Conservation (phyloP, 2,329 filamentous ascomycete genomes). For the Rutstroemia sp. region DNA sequence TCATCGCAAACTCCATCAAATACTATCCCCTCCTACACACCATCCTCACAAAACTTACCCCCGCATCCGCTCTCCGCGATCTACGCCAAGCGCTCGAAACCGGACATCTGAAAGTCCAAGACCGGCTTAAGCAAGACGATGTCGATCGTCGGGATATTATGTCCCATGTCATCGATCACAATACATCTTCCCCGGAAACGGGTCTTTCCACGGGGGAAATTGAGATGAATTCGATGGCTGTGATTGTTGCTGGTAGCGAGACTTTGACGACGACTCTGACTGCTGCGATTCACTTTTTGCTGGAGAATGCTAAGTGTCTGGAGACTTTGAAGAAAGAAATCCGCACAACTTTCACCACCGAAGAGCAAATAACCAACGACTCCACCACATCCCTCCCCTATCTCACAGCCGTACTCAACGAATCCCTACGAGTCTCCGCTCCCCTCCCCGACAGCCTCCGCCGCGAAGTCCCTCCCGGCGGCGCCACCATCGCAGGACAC, state of each 20-base stretch:
- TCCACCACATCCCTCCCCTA: not conserved
- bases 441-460: not conserved
- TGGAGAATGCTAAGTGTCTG: constrained; percentile 26
- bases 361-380: constrained; percentile 33
- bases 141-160: constrained; percentile 31
- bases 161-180: constrained; percentile 22
- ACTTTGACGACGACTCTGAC: constrained; percentile 13
- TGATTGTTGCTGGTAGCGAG: constrained; percentile 12
- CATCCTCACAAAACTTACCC: constrained; percentile 3
- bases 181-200: constrained; percentile 13
- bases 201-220: constrained; percentile 10
- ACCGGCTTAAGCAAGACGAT: not conserved
- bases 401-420: not conserved
- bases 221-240: not conserved
- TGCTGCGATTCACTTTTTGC: constrained; percentile 18
- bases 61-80: constrained; percentile 10
- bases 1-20: constrained; percentile 14
- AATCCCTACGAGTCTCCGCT: constrained; percentile 3
- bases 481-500: not conserved
- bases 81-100: constrained; percentile 13
- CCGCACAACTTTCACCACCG: constrained; percentile 30
- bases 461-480: not conserved
- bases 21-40: constrained; percentile 10
- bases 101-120: not conserved
- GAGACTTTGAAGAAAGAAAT: constrained; percentile 33